Conservation (phyloP, 805 yeast genomes). For the Yamadazyma paraphyllophila region DNA sequence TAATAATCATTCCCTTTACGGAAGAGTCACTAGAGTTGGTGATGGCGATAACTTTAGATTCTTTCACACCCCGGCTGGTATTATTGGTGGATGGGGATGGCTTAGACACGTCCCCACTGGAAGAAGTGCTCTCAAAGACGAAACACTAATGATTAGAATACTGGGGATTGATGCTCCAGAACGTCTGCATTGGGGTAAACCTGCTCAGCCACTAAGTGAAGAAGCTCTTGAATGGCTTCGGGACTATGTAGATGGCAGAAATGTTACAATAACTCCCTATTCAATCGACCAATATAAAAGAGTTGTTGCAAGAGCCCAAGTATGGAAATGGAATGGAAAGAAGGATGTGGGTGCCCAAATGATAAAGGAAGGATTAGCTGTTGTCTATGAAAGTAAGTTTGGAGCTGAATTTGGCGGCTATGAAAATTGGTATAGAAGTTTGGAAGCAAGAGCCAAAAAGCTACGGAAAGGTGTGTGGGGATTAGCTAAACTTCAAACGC, state of each 20-base stretch:
- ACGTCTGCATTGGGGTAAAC: conserved; percentile 88
- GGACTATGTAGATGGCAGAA: conserved; percentile 59
- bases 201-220: conserved; percentile 82
- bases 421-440: conserved; percentile 55
- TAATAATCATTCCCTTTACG: conserved; percentile 37
- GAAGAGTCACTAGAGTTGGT: conserved; percentile 85
- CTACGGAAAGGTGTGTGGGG: conserved; percentile 70
- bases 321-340: conserved; percentile 55
- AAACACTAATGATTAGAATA: conserved; percentile 77
- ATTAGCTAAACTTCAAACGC: conserved; percentile 55
- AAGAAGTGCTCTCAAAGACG: conserved; percentile 47
- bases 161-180: conserved; percentile 98
- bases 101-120: conserved; percentile 60
- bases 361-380: conserved; percentile 78
- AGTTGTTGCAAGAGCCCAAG: conserved; percentile 77
- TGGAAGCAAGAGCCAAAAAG: conserved; percentile 60
- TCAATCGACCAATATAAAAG: conserved; percentile 86
- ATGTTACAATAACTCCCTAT: conserved; percentile 74
- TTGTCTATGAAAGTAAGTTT: conserved; percentile 79
- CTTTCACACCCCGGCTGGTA: conserved; percentile 92
- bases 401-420: conserved; percentile 86
- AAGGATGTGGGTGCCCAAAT: conserved; percentile 85
- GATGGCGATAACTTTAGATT: conserved; percentile 95
- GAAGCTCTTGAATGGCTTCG: conserved; percentile 84
- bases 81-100: conserved; percentile 92